These are phyloP conservation scores for Galerina sulciceps DNA, from an alignment of 768 basidiomycete species.

Conservation along the genomic window DNA sequence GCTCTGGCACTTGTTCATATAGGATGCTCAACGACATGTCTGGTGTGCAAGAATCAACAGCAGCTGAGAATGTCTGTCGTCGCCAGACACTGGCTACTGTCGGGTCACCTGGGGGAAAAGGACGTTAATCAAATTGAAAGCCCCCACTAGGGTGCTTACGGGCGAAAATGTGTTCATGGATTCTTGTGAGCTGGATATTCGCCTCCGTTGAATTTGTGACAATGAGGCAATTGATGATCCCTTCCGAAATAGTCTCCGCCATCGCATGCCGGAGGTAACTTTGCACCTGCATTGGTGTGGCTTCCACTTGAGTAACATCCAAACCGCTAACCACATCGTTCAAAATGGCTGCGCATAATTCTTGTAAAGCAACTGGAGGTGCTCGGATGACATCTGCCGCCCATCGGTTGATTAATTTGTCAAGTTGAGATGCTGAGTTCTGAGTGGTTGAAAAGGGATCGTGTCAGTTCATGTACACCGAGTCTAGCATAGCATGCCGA, in stretches of 20 bases:
- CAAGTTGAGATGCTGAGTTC: constrained; percentile 83
- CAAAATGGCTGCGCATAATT: constrained; percentile 62
- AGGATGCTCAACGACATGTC: constrained; percentile 73
- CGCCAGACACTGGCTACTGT: constrained; percentile 92
- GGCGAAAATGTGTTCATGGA: constrained; percentile 87
- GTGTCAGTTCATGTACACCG: constrained; percentile 12
- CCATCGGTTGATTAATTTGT: constrained; percentile 87
- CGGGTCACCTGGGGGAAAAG: constrained; percentile 74
- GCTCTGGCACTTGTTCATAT: constrained; percentile 69
- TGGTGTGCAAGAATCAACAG: constrained; percentile 76
- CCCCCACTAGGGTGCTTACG: constrained; percentile 50
- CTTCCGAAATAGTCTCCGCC: constrained; percentile 75
- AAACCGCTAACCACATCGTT: constrained; percentile 58
- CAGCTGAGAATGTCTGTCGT: constrained; percentile 87
- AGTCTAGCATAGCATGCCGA: background rate
- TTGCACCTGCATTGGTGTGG: constrained; percentile 74
- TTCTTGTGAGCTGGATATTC: constrained; percentile 81
- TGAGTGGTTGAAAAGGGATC: constrained; percentile 29
- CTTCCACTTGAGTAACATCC: constrained; percentile 47
- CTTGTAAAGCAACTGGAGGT: constrained; percentile 56
- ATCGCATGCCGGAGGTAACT: constrained; percentile 82
- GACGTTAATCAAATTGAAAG: background rate
- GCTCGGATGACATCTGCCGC: constrained; percentile 72
- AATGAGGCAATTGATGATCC: constrained; percentile 83
- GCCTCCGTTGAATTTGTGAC: constrained; percentile 87